Base-by-base conservation (phyloP, 805 yeast genomes). In the Yarrowia alimentaria region DNA sequence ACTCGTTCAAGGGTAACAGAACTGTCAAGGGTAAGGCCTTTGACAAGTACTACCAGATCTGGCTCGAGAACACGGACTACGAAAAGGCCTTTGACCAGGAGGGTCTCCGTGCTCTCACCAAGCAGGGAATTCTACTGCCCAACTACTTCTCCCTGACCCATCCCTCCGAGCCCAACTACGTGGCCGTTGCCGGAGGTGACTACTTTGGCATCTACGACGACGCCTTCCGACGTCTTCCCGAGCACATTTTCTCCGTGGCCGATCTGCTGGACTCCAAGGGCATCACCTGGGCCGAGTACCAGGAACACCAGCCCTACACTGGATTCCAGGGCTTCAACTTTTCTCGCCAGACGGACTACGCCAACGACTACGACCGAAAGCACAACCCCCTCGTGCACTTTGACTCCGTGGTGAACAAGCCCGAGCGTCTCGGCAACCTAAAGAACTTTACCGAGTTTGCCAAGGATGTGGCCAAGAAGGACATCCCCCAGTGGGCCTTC, bases 91-190 rank as follows among this genome's bases (percentile, higher is more conserved):
- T 67, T 32, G 70, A 65, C 56, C 68, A 74, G 59, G 61, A 66
- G 7, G 74, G 72, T 51, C 61, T 76, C 57, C 63, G 65, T 59
- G 65, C 66, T 60, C 65, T 75, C 48, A 71, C 72, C 21, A 52
- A 64, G 57, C 60, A 71, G 51, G 80, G 79, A 62, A 65, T 74
- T 52, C 61, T 66, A 29, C 65, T 76, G 58, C 66, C 64, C 63
- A 76, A 76, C 69, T 75, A 76, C 68, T 75, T 75, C 69, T 72
- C 74, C 31, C 58, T 75, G 22, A 71, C 78, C 48, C 77, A 74
- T 60, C 78, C 79, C 52, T 74, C 80, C 6, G 75, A 75, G 68
- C 78, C 79, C 56, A 76, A 76, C 65, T 75, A 75, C 61, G 58
- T 75, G 51, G 75, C 74, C 35, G 61, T 77, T 47, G 75, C 68